Base-by-base conservation (phyloP, 306 rosid species). In the Albizia julibrissin region DNA sequence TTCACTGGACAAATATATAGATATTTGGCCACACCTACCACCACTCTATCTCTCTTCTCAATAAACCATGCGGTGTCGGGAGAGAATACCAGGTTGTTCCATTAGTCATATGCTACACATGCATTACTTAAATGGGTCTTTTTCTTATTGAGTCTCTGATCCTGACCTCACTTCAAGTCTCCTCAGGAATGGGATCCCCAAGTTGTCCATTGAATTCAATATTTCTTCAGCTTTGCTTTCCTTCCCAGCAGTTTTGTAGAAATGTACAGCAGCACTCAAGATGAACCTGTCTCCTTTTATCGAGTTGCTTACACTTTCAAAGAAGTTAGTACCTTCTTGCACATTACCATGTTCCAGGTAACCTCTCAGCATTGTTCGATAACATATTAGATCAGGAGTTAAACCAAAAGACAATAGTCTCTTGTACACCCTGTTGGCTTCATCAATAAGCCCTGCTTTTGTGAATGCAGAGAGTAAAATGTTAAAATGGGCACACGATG, bases 261-360 rank as follows among this genome's bases (percentile, higher is more conserved):
- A 77, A 80, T 88, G 97, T 82, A 91, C 95, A 49, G 88, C 98
- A 42, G 93, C 94, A 86, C 97, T 95, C 92, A 87, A 69, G 75
- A 93, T 85, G 81, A 90, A 95, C 87, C 82, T 81, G 86, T 95
- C 97, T 24, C 86, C 82, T 72, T 82, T 83, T 64, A 72, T 72
- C 74, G 80, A 86, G 67, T 87, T 82, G 39, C 80, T 72, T 76
- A 91, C 69, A 31, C 87, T 84, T 86, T 93, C 94, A 11, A 88
- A 90, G 76, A 93, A 89, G 54, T 78, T 65, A 79, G 89, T 89
- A 65, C 98, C 98, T 82, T 88, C 91, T 84, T 84, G 84, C 62
- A 89, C 87, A 64, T 13, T 83, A 43, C 92, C 90, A 47, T 87
- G 87, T 73, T 91, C 90, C 88, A 95, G 76, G 85, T 91, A 93